Base-by-base conservation (phyloP, 257 asterid genomes). In the Phtheirospermum japonicum region DNA sequence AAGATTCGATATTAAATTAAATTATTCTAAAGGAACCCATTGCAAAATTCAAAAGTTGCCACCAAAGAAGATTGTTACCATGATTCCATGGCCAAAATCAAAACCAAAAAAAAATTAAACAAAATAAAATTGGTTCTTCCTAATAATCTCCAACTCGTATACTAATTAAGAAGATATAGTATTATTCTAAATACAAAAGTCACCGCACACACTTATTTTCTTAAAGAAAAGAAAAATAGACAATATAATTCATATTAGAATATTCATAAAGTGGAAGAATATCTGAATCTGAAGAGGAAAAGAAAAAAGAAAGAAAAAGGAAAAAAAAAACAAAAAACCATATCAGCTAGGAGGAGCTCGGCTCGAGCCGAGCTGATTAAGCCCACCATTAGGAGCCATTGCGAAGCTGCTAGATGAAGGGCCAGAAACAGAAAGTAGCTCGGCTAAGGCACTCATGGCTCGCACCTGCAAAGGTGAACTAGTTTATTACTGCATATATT, bases 361-460 rank as follows among this genome's bases (percentile, higher is more conserved):
- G 72, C 71, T 63, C 48, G 85, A 71, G 69, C 75, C 58, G 54
- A 72, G 78, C 69, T 75, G 89, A 72, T 65, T 55, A 75, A 65
- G 62, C 66, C 59, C 70, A 49, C 59, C 36, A 59, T 60, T 63
- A 13, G 57, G 7, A 76, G 63, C 67, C 61, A 43, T 28, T 6
- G 72, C 42, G 6, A 66, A 60, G 67, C 75, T 40, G 58, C 46
- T 46, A 42, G 81, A 46, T 17, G 84, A 63, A 33, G 82, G 28
- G 64, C 74, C 76, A 18, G 85, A 68, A 30, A 80, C 89, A n/a
- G 95, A 77, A 37, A 91, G 96, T 14, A 84, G 74, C 54, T 85
- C 85, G 67, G 96, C 87, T 63, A 91, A 68, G 43, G 92, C 84
- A 70, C 82, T 84, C 98, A 91, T 91, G 73, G 96, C 96, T 70